Conservation (phyloP, 176 grass and related monocot species). For the Oryza rufipogon region DNA sequence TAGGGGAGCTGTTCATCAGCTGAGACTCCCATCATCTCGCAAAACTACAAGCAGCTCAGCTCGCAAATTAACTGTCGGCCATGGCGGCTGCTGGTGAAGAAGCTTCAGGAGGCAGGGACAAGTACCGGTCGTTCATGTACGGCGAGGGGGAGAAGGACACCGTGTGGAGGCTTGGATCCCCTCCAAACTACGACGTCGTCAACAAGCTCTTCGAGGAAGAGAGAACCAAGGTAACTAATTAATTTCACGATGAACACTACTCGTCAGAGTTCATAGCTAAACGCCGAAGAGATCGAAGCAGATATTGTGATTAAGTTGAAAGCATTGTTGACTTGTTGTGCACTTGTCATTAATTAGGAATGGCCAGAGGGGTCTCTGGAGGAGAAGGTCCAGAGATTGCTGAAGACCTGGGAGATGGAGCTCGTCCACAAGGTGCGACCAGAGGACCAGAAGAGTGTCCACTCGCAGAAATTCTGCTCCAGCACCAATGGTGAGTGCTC, state of each 20-base stretch:
- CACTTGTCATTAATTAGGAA: not conserved
- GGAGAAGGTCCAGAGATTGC: slow-evolving; percentile 70
- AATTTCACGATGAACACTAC: too few relatives aligned
- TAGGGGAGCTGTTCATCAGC: not conserved
- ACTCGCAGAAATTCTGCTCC: slow-evolving; percentile 13
- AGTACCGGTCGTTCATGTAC: slow-evolving; percentile 72
- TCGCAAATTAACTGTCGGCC: not conserved
- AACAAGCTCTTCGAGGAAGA: slow-evolving; percentile 87
- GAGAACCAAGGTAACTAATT: slow-evolving; percentile 49
- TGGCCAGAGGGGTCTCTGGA: slow-evolving; percentile 73
- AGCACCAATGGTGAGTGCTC: slow-evolving; percentile 63
- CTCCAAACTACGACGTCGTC: slow-evolving; percentile 73
- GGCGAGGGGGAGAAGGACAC: slow-evolving; percentile 70
- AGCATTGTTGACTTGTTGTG: too few relatives aligned
- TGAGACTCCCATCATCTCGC: not conserved
- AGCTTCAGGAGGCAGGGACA: slow-evolving; percentile 42
- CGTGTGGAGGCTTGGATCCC: slow-evolving; percentile 61
- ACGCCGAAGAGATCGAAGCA: too few relatives aligned
- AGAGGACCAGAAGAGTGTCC: slow-evolving; percentile 66
- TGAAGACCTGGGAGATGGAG: slow-evolving; percentile 91
- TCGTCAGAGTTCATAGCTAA: too few relatives aligned
- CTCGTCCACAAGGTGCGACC: slow-evolving; percentile 62
- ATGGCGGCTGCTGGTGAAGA: slow-evolving; percentile 50
- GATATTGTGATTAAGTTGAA: too few relatives aligned
- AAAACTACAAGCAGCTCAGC: too few relatives aligned